Evolutionary conservation across 179 eudicot species (phyloP).

Genomic region (Beta corolliflora): DNA sequence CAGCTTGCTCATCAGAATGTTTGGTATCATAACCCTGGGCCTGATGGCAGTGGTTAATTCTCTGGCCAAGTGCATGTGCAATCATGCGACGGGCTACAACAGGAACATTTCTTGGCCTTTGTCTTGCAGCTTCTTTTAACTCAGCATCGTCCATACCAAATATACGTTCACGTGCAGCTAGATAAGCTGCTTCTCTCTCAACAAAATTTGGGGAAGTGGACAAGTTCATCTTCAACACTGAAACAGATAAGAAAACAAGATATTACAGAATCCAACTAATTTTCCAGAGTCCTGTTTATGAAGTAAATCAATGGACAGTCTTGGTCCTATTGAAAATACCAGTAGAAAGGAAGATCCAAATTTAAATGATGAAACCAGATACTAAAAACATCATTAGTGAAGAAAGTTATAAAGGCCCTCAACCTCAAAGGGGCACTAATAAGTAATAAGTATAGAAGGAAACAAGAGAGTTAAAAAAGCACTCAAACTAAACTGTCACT

Average conservation of each 20-base stretch:
- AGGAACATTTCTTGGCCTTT: constrained; percentile 66
- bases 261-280: neutral
- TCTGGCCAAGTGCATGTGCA: constrained; percentile 87
- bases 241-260: constrained; percentile 16
- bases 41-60: constrained; percentile 40
- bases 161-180: constrained; percentile 88
- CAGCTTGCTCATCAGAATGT: constrained; percentile 20
- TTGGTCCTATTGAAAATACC: too few relatives aligned
- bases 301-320: too few relatives aligned
- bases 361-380: neutral
- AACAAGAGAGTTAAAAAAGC: neutral
- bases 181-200: constrained; percentile 83
- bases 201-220: constrained; percentile 44
- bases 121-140: constrained; percentile 39
- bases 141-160: constrained; percentile 51
- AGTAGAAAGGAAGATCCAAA: too few relatives aligned
- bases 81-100: constrained; percentile 98
- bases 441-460: neutral
- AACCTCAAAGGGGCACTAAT: neutral
- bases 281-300: neutral
- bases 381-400: too few relatives aligned
- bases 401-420: too few relatives aligned
- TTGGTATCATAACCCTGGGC: constrained; percentile 18
- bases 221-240: constrained; percentile 48
- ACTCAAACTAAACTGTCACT: neutral